phyloP scores from a whole-genome alignment of 2,329 filamentous ascomycete genomes.

The Colletotrichum orbiculare region DNA sequence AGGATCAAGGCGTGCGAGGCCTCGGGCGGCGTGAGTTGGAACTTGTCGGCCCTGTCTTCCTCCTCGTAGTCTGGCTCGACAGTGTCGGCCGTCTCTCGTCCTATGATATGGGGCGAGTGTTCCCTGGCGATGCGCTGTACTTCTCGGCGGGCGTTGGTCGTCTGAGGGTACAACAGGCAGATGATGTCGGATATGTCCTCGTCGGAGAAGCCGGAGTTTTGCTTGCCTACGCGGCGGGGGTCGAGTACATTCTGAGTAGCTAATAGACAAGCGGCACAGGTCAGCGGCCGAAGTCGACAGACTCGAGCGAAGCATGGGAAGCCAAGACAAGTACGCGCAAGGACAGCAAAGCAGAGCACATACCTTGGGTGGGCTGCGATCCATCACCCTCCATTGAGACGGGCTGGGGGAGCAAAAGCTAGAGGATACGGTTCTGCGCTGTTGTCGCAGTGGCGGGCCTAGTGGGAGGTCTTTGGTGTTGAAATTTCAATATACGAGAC shows the following conservation, averaged over 20 bases:
- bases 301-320: not conserved
- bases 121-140: conserved; percentile 65
- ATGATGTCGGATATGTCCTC: conserved; percentile 89
- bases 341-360: not conserved
- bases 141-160: conserved; percentile 76
- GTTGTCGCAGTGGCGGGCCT: conserved; percentile 17
- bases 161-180: conserved; percentile 86
- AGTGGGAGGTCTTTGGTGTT: conserved; percentile 6
- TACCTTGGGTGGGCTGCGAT: conserved; percentile 55
- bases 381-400: conserved; percentile 56
- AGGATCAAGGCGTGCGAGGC: conserved; percentile 79
- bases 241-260: conserved; percentile 86
- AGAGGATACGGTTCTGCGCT: conserved; percentile 31
- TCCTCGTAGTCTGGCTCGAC: conserved; percentile 62
- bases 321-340: not conserved
- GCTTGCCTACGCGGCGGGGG: conserved; percentile 80
- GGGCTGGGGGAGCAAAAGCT: conserved; percentile 9
- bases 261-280: conserved; percentile 42
- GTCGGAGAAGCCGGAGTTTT: conserved; percentile 84
- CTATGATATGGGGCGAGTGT: conserved; percentile 61
- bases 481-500: conserved; percentile 7
- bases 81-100: conserved; percentile 59
- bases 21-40: conserved; percentile 62
- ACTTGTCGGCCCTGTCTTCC: conserved; percentile 62
- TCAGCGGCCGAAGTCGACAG: conserved; percentile 22